Percentiles rank a stretch among this genome's conserved stretches.
These are phyloP conservation scores for Chrysanthemum makinoi DNA, from an alignment of 129 eudicot species.

Conservation along the genomic window DNA sequence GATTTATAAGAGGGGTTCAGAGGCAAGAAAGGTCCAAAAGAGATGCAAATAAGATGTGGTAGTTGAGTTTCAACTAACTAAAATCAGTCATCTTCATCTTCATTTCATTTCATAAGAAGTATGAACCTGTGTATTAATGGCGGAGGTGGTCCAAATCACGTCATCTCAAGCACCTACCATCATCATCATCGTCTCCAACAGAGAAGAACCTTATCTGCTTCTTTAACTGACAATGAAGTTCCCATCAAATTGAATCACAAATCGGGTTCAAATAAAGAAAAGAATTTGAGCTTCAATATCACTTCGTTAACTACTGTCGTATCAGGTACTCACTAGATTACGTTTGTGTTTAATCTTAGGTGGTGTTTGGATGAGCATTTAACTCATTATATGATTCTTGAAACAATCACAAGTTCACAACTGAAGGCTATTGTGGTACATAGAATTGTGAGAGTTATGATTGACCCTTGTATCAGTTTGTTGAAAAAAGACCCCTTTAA, in stretches of 20 bases:
- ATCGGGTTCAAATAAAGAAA: slow-evolving; percentile 18
- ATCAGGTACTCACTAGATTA: slow-evolving; percentile 26
- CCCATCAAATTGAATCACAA: slow-evolving; percentile 17
- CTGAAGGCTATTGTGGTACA: too few species aligned
- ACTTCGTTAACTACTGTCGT: slow-evolving; percentile 33
- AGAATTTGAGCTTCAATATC: slow-evolving; percentile 28
- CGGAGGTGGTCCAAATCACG: slow-evolving; percentile 20
- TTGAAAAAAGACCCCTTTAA: too few species aligned
- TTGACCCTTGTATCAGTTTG: too few species aligned
- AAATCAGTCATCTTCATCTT: background rate
- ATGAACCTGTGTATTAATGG: slow-evolving; percentile 48
- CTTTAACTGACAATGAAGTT: slow-evolving; percentile 4
- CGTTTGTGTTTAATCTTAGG: background rate
- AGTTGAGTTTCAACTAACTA: background rate
- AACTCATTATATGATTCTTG: background rate
- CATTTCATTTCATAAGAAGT: too few species aligned
- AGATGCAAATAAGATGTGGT: too few species aligned
- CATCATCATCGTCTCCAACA: slow-evolving; percentile 28
- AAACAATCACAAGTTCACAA: too few species aligned
- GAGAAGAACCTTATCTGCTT: slow-evolving; percentile 19
- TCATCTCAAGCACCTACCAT: slow-evolving; percentile 32
- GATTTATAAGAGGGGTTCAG: too few species aligned
- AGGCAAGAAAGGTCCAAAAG: too few species aligned
- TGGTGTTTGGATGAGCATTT: slow-evolving; percentile 3
- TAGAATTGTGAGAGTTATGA: too few species aligned